Conservation (phyloP, 1,139 yeast species). For the Kluyveromyces marxianus region DNA sequence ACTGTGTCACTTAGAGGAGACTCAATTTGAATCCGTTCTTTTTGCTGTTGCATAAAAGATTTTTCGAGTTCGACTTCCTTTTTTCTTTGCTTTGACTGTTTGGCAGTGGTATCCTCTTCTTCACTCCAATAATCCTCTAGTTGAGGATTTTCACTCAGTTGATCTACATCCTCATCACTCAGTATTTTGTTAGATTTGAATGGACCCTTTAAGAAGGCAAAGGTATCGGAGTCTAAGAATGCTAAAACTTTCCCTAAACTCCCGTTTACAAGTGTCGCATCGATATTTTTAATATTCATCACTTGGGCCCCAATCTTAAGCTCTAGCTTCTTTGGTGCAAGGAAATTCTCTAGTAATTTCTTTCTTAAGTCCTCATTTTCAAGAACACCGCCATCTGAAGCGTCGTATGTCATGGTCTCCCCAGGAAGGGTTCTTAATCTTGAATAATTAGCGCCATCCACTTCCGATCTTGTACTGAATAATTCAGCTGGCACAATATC, state of each 20-base stretch:
- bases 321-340: slow-evolving; percentile 58
- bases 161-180: slow-evolving; percentile 9
- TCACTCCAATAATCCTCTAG: slow-evolving; percentile 16
- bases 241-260: slow-evolving; percentile 80
- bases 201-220: slow-evolving; percentile 32
- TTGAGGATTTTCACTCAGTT: slow-evolving; percentile 15
- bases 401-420: slow-evolving; percentile 38
- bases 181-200: slow-evolving; percentile 13
- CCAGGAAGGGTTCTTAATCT: slow-evolving; percentile 50
- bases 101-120: slow-evolving; percentile 16
- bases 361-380: slow-evolving; percentile 39
- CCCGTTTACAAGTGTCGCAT: slow-evolving; percentile 84
- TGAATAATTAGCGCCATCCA: slow-evolving; percentile 62
- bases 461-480: slow-evolving; percentile 78
- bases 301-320: slow-evolving; percentile 87
- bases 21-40: slow-evolving; percentile 2
- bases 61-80: slow-evolving; percentile 11
- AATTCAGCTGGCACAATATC: slow-evolving; percentile 81
- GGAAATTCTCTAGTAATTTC: slow-evolving; percentile 49
- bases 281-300: slow-evolving; percentile 89
- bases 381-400: slow-evolving; percentile 59
- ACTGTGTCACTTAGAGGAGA: slow-evolving; percentile 35
- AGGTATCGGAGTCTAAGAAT: slow-evolving; percentile 56
- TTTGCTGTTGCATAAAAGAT: slow-evolving; percentile 3
- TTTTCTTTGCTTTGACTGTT: slow-evolving; percentile 18